Evolutionary conservation across 306 rosid genomes (phyloP).

Genomic region (Clitoria ternatea): DNA sequence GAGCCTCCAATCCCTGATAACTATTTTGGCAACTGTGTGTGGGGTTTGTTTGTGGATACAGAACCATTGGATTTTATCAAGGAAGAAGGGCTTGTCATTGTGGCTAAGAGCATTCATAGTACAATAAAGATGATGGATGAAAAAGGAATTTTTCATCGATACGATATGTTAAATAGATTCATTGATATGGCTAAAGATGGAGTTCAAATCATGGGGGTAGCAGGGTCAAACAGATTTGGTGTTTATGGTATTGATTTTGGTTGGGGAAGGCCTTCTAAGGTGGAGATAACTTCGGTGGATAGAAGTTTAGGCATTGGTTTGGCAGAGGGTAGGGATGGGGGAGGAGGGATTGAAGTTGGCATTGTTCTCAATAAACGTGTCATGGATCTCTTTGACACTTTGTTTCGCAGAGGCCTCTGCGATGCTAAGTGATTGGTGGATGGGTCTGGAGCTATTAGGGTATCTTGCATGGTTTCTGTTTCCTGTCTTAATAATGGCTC

Average conservation of each 20-base stretch:
- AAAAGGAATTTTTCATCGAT: constrained; percentile 2
- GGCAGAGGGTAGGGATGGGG: constrained; percentile 22
- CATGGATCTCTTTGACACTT: background rate
- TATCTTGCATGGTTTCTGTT: no score
- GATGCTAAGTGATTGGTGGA: background rate
- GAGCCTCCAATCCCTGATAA: constrained; percentile 22
- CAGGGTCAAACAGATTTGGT: constrained; percentile 41
- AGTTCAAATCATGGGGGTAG: constrained; percentile 1
- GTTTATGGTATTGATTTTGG: constrained; percentile 45
- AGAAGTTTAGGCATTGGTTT: constrained; percentile 14
- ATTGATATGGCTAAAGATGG: background rate
- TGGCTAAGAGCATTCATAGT: background rate
- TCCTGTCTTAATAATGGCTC: no score
- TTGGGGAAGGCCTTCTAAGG: constrained; percentile 47
- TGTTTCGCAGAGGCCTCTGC: background rate
- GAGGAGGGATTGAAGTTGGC: constrained; percentile 29
- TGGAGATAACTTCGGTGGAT: constrained; percentile 31
- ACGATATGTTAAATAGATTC: background rate
- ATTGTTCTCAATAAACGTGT: constrained; percentile 13
- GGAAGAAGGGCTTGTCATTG: constrained; percentile 13
- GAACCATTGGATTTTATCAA: background rate
- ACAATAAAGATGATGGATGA: background rate
- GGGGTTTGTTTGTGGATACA: background rate
- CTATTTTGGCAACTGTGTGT: constrained; percentile 31
- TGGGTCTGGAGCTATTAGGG: no score